phyloP scores from a whole-genome alignment of 2,329 filamentous ascomycete genomes.

The Bipolaris cookei region DNA sequence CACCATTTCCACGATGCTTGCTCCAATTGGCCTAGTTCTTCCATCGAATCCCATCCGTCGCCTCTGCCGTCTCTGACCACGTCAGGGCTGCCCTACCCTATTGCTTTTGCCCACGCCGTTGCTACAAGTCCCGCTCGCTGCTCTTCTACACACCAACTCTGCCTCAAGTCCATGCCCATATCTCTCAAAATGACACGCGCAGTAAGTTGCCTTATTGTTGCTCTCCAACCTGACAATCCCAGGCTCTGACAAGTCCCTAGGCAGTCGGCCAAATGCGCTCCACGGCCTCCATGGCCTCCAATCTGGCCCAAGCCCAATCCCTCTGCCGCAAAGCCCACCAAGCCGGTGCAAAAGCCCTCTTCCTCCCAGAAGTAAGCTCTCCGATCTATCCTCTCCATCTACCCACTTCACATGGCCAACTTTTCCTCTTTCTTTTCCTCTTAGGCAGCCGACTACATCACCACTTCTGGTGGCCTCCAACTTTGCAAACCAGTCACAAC shows the following conservation, averaged over 20 bases:
- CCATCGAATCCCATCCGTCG: no score
- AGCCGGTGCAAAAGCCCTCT: constrained; percentile 82
- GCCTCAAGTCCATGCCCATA: constrained; percentile 11
- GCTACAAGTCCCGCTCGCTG: neutral
- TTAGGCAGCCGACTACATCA: constrained; percentile 89
- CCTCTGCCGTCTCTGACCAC: neutral
- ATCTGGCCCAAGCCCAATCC: constrained; percentile 76
- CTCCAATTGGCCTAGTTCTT: no score
- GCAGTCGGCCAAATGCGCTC: constrained; percentile 91
- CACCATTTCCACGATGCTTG: no score
- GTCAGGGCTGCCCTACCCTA: constrained; percentile 1
- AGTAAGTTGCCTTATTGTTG: constrained; percentile 22
- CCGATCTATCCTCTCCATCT: neutral
- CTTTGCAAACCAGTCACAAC: constrained; percentile 71
- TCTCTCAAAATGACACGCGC: constrained; percentile 43
- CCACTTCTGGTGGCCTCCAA: constrained; percentile 68
- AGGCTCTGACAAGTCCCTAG: constrained; percentile 53
- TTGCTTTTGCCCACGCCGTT: neutral
- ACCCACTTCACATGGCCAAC: neutral
- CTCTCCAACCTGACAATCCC: neutral
- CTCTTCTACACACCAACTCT: neutral
- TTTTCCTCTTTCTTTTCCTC: constrained; percentile 82
- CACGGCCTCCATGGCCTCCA: constrained; percentile 76
- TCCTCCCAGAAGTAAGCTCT: constrained; percentile 69
- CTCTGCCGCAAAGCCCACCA: constrained; percentile 75